Percentiles rank a stretch among this genome's conserved stretches.
Evolutionary conservation across 495 filamentous ascomycete species (phyloP).

Genomic region (Collariella sp.): DNA sequence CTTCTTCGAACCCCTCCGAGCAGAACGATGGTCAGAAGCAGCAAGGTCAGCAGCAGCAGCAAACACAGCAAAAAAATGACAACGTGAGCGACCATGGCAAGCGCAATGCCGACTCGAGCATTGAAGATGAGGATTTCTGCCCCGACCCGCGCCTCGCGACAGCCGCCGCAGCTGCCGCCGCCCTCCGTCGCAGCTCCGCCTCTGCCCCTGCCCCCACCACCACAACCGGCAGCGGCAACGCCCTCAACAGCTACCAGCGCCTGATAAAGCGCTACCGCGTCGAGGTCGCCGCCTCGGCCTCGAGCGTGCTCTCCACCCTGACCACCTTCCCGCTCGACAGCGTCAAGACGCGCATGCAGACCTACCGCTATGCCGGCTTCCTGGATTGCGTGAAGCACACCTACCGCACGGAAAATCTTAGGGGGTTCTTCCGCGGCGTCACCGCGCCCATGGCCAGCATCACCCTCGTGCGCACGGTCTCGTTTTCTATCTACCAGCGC

Average conservation of each 20-base stretch:
- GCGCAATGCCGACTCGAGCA: neutral
- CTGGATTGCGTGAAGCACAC: slow-evolving; percentile 62
- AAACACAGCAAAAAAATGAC: neutral
- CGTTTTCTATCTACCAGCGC: slow-evolving; percentile 86
- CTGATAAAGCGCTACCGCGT: slow-evolving; percentile 69
- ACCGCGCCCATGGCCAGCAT: slow-evolving; percentile 78
- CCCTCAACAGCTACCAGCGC: slow-evolving; percentile 37
- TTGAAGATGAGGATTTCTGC: slow-evolving; percentile 8
- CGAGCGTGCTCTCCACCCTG: slow-evolving; percentile 65
- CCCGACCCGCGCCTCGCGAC: slow-evolving; percentile 11
- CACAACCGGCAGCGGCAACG: slow-evolving; percentile 3
- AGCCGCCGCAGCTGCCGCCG: slow-evolving; percentile 1
- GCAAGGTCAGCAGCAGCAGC: slow-evolving; percentile 15
- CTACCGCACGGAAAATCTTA: slow-evolving; percentile 59
- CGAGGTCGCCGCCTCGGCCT: slow-evolving; percentile 66
- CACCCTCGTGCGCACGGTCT: slow-evolving; percentile 80
- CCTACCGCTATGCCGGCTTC: slow-evolving; percentile 62
- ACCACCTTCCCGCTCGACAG: slow-evolving; percentile 73
- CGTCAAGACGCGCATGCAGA: slow-evolving; percentile 82
- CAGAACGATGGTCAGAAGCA: slow-evolving; percentile 2
- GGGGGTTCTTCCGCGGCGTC: slow-evolving; percentile 73
- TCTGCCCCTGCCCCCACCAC: neutral
- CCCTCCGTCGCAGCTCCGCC: neutral
- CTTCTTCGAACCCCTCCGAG: neutral
- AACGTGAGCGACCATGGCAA: slow-evolving; percentile 5